Evolutionary conservation across 495 filamentous ascomycete species (phyloP).

Genomic region (Penicillium alfredii): DNA sequence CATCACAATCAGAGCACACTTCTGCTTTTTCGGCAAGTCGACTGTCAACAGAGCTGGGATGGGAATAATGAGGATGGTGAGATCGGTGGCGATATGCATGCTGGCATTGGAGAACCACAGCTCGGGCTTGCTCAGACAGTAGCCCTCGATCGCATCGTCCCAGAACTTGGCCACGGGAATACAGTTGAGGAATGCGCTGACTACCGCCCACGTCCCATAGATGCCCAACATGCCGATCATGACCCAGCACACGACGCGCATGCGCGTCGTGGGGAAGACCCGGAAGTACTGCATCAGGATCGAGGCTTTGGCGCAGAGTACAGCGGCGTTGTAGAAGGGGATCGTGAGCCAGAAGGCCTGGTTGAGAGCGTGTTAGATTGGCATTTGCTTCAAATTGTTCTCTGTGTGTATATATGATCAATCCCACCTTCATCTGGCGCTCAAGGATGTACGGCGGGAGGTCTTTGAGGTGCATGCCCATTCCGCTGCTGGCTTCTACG

Average conservation of each 20-base stretch:
- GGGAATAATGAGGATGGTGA: conserved; percentile 48
- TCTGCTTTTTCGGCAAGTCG: conserved; percentile 43
- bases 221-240: conserved; percentile 36
- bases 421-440: conserved; percentile 40
- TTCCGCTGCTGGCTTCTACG: conserved; percentile 34
- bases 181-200: conserved; percentile 42
- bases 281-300: conserved; percentile 47
- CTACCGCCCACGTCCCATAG: conserved; percentile 38
- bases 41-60: conserved; percentile 42
- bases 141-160: conserved; percentile 26
- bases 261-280: conserved; percentile 37
- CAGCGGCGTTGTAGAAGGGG: conserved; percentile 43
- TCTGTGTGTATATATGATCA: too few relatives aligned
- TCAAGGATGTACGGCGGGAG: conserved; percentile 29
- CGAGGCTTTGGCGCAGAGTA: conserved; percentile 48
- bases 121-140: conserved; percentile 36
- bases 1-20: conserved; percentile 40
- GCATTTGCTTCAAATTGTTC: background rate
- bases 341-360: conserved; percentile 43
- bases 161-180: conserved; percentile 44
- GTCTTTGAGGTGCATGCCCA: conserved; percentile 36
- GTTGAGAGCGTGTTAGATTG: background rate
- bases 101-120: conserved; percentile 47
- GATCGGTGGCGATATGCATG: conserved; percentile 49
- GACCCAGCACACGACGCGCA: conserved; percentile 38